Evolutionary conservation across 768 basidiomycete species (phyloP).

Genomic region (Collybia mongolica): DNA sequence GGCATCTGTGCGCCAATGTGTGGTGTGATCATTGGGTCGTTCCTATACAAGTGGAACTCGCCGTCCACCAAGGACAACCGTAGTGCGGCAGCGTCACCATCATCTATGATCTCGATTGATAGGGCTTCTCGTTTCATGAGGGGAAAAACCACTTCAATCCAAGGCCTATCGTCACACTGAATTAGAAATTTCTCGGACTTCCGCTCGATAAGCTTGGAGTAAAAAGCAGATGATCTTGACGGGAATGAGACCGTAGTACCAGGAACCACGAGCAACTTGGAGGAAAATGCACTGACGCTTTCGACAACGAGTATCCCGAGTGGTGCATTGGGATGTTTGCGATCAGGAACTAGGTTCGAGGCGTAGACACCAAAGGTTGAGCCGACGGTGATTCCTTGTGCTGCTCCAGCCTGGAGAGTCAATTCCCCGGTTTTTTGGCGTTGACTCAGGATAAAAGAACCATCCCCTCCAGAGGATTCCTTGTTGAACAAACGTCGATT

Average conservation of each 20-base stretch:
- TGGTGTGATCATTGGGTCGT: conserved; percentile 17
- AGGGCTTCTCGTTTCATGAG: conserved; percentile 4
- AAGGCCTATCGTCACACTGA: conserved; percentile 21
- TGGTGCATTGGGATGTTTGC: conserved; percentile 17
- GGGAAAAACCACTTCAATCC: conserved; percentile 23
- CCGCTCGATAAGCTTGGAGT: conserved; percentile 20
- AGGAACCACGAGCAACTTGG: conserved; percentile 11
- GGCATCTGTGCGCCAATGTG: conserved; percentile 19
- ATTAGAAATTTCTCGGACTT: conserved; percentile 16
- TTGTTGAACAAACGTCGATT: conserved; percentile 30
- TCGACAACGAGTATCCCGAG: conserved; percentile 19
- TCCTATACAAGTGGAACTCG: conserved; percentile 20
- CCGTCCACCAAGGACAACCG: conserved; percentile 15
- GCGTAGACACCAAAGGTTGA: conserved; percentile 23
- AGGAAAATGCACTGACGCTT: conserved; percentile 19
- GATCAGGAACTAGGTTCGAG: conserved; percentile 19
- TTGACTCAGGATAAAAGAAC: conserved; percentile 19
- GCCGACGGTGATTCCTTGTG: conserved; percentile 29
- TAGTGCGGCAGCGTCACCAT: conserved; percentile 15
- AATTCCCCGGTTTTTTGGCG: conserved; percentile 7
- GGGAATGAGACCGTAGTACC: conserved; percentile 4
- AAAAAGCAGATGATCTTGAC: conserved; percentile 17
- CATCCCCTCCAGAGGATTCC: conserved; percentile 23
- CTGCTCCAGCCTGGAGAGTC: conserved; percentile 25
- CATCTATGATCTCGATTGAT: conserved; percentile 15